Conservation (phyloP, 345 rosid genomes). For the Garcia nutans region DNA sequence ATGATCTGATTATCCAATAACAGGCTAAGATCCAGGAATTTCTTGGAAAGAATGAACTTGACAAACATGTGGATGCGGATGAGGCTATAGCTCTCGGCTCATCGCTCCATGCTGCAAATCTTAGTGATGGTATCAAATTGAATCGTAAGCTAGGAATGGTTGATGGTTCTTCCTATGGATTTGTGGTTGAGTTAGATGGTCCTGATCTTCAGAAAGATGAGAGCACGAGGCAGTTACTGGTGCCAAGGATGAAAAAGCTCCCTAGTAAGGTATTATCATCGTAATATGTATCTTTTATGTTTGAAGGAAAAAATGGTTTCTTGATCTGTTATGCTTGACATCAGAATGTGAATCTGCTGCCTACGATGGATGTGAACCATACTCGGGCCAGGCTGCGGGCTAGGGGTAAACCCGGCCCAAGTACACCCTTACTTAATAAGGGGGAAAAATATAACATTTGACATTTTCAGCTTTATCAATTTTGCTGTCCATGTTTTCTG, state of each 20-base stretch:
- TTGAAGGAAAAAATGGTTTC: neutral
- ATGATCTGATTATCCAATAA: slow-evolving; percentile 12
- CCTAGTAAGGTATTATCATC: slow-evolving; percentile 75
- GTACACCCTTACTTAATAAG: neutral
- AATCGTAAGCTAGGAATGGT: slow-evolving; percentile 91
- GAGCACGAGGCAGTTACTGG: slow-evolving; percentile 67
- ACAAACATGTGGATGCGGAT: slow-evolving; percentile 98
- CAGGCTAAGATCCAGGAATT: slow-evolving; percentile 93
- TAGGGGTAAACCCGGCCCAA: no score
- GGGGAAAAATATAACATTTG: neutral
- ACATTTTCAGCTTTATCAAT: slow-evolving; percentile 1
- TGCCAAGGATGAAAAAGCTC: slow-evolving; percentile 90
- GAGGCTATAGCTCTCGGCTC: slow-evolving; percentile 98
- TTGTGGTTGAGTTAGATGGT: slow-evolving; percentile 70
- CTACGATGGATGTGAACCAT: neutral
- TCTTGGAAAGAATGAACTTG: slow-evolving; percentile 86
- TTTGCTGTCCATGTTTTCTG: slow-evolving; percentile 22
- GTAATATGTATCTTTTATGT: neutral
- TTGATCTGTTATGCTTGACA: neutral
- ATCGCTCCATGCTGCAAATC: slow-evolving; percentile 90
- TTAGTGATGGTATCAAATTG: slow-evolving; percentile 97
- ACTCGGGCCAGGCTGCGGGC: no score
- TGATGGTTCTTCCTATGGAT: slow-evolving; percentile 91
- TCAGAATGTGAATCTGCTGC: neutral
- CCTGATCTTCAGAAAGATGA: slow-evolving; percentile 69